Conservation (phyloP, 2,329 filamentous ascomycete genomes). For the Ophiostoma ulmi region DNA sequence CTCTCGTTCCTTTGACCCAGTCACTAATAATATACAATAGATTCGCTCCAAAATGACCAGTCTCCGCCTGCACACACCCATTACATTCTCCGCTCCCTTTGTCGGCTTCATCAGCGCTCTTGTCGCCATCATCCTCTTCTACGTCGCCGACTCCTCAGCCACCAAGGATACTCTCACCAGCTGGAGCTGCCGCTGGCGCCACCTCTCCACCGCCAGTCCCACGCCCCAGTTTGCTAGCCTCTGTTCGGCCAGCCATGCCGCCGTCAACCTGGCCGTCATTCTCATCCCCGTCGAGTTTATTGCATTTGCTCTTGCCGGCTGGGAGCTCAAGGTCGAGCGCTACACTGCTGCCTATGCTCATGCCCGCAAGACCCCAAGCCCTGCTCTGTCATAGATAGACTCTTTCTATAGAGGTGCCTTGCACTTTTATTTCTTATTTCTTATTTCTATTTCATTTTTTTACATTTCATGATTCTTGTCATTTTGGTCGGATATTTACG, state of each 20-base stretch:
- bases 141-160: constrained; percentile 50
- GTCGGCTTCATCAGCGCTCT: constrained; percentile 45
- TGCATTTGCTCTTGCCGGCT: constrained; percentile 44
- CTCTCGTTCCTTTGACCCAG: neutral
- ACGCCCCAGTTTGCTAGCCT: constrained; percentile 53
- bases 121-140: constrained; percentile 54
- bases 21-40: constrained; percentile 30
- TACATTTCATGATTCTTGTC: neutral
- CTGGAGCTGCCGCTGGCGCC: constrained; percentile 58
- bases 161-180: constrained; percentile 53
- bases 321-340: constrained; percentile 43
- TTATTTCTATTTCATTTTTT: neutral
- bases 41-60: constrained; percentile 35
- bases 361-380: constrained; percentile 36
- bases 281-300: constrained; percentile 53
- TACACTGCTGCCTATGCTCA: constrained; percentile 35
- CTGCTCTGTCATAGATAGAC: constrained; percentile 20
- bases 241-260: constrained; percentile 52
- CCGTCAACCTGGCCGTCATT: constrained; percentile 50
- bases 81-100: constrained; percentile 40
- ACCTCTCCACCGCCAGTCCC: constrained; percentile 44
- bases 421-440: neutral
- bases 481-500: neutral
- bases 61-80: constrained; percentile 37
- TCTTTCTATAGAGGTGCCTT: neutral